phyloP scores from a whole-genome alignment of 2,329 filamentous ascomycete genomes.

The Xylaria sp. region DNA sequence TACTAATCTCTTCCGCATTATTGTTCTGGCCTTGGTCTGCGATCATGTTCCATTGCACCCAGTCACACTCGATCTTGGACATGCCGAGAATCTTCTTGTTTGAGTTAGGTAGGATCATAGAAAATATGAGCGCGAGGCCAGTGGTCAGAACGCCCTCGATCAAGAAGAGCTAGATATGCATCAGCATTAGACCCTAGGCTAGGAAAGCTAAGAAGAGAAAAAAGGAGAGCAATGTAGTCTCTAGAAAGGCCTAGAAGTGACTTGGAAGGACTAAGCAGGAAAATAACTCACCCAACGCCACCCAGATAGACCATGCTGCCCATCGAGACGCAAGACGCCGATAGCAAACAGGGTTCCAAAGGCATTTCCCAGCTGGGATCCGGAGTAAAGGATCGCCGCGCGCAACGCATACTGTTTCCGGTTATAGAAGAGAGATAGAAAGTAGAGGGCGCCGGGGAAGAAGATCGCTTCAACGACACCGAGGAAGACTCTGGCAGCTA shows the following conservation, averaged over 20 bases:
- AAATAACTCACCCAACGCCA: slow-evolving; percentile 46
- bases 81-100: slow-evolving; percentile 40
- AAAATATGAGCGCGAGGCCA: slow-evolving; percentile 36
- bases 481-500: slow-evolving; percentile 61
- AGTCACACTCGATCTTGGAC: slow-evolving; percentile 40
- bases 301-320: slow-evolving; percentile 41
- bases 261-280: background rate
- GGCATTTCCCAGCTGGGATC: slow-evolving; percentile 50
- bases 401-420: slow-evolving; percentile 52
- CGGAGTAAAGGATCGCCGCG: slow-evolving; percentile 51
- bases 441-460: slow-evolving; percentile 59
- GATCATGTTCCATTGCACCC: slow-evolving; percentile 42
- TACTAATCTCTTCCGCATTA: slow-evolving; percentile 45
- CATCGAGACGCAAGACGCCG: slow-evolving; percentile 47
- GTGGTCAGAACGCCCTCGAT: slow-evolving; percentile 41
- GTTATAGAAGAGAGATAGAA: slow-evolving; percentile 56
- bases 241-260: too few relatives aligned
- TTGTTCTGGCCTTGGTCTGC: slow-evolving; percentile 41
- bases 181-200: background rate
- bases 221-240: background rate
- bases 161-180: slow-evolving; percentile 34
- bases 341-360: slow-evolving; percentile 53
- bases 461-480: slow-evolving; percentile 67
- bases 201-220: too few relatives aligned
- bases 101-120: slow-evolving; percentile 40